A percentile compares a stretch with the other conserved stretches of the same genome.
Evolutionary conservation across 148 eudicot genomes (phyloP).

Genomic region (Talinum fruticosum): DNA sequence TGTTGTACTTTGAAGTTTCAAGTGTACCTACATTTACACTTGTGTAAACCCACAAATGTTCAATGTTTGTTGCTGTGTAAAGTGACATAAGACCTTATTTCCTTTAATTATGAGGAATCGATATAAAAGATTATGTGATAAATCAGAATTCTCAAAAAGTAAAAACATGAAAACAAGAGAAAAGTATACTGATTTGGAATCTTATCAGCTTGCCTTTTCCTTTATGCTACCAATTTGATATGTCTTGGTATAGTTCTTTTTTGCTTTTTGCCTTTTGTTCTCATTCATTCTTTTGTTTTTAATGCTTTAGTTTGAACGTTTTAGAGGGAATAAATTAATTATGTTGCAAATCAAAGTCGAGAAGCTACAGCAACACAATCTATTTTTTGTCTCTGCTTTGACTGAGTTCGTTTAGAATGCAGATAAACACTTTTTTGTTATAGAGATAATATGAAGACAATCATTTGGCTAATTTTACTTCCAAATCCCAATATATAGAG

Average conservation of each 20-base stretch:
- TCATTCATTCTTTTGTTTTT: constrained; percentile 10
- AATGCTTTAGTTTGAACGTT: constrained; percentile 23
- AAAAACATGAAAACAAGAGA: not conserved
- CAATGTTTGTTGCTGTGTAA: not conserved
- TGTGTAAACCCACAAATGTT: not conserved
- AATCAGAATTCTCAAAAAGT: not conserved
- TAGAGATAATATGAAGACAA: not conserved
- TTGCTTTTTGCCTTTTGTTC: not conserved
- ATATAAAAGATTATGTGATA: not conserved
- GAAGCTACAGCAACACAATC: not conserved
- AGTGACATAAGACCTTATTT: not conserved
- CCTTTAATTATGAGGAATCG: not conserved
- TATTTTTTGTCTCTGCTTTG: not conserved
- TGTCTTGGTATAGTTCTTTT: not conserved
- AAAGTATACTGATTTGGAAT: constrained; percentile 11
- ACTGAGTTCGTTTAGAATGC: not conserved
- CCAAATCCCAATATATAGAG: not conserved
- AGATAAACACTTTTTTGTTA: not conserved
- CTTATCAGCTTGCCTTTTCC: constrained; percentile 1
- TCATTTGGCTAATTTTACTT: constrained; percentile 5
- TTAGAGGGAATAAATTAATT: not conserved
- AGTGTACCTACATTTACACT: not conserved
- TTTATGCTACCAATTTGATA: constrained; percentile 20
- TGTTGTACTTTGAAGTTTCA: not conserved
- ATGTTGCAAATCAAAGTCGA: not conserved